Evolutionary conservation across 495 filamentous ascomycete genomes (phyloP), one percentile per base, ranked within the genome.

Genomic region (Penicillium pulvis): DNA sequence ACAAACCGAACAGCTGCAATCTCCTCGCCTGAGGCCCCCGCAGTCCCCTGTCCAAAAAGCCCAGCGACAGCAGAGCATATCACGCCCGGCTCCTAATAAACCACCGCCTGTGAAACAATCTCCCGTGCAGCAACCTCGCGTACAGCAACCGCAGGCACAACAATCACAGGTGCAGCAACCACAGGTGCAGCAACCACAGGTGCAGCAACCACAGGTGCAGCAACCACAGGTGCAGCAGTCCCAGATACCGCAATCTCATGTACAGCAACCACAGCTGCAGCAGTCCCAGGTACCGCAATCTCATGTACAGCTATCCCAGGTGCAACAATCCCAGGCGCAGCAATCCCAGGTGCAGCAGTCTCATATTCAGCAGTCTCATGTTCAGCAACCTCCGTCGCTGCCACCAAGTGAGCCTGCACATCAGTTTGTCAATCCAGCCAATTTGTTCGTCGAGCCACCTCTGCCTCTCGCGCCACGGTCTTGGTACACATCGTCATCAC

Each of bases 341-440:
- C 73, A 62, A 12, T 53, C 46, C 6, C 33, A 10, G 6, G 64
- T 61, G 19, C 63, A 55, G 26, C 69, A 60, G 23, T 5, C 28
- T 4, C 28, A 28, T 1, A 3, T 28, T 0, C 28, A 28, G 28
- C 28, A 28, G 28, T 61, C 64, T 23, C 68, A 71, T 59, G 75
- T 74, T 20, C 49, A 50, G 23, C 41, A 9, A 26, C 65, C 65
- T 43, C 64, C 61, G 28, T 59, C 68, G 54, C 56, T 60, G 17
- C 61, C 55, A 47, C 51, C 57, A 36, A 59, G 54, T 31, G 58
- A 65, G 43, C 70, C 62, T 41, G 73, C 62, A 45, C 73, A 76
- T 74, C 81, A 76, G 51, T 80, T 75, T 66, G 71, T 79, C 33
- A 78, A 77, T 26, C 75, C 75, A 0, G 68, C 74, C 28, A 68